A percentile compares a stretch with the other conserved stretches of the same genome.
These are phyloP conservation scores for Phytopythium delawarense DNA, from an alignment of 352 stramenopile species.

Conservation along the genomic window DNA sequence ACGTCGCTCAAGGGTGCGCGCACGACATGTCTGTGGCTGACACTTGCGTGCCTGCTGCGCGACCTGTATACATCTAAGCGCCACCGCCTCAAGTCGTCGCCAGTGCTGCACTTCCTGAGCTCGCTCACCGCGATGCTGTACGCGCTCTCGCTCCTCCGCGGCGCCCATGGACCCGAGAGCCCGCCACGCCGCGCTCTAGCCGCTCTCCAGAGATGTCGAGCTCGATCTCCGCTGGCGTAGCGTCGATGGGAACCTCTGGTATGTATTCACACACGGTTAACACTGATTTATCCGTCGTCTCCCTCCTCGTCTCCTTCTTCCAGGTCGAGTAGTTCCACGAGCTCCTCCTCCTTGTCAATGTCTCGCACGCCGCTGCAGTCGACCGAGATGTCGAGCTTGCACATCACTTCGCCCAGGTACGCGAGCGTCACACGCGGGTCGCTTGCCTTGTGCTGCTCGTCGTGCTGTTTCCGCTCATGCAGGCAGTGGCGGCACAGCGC, in stretches of 20 bases:
- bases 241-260: neutral
- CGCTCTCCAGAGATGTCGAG: neutral
- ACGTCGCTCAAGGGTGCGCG: neutral
- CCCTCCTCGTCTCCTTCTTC: slow-evolving; percentile 18
- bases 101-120: slow-evolving; percentile 19
- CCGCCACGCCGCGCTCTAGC: neutral
- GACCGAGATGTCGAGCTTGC: slow-evolving; percentile 49
- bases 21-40: slow-evolving; percentile 25
- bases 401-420: slow-evolving; percentile 43
- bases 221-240: neutral
- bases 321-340: slow-evolving; percentile 30
- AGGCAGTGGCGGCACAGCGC: slow-evolving; percentile 73
- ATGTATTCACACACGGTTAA: neutral
- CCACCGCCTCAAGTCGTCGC: slow-evolving; percentile 30
- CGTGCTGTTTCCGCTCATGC: slow-evolving; percentile 67
- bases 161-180: neutral
- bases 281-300: slow-evolving; percentile 7
- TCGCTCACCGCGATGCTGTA: slow-evolving; percentile 25
- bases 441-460: slow-evolving; percentile 32
- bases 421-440: slow-evolving; percentile 34
- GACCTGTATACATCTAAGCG: slow-evolving; percentile 32
- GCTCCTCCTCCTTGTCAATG: slow-evolving; percentile 54
- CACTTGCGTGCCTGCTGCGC: slow-evolving; percentile 26
- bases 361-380: slow-evolving; percentile 48
- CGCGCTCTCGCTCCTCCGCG: slow-evolving; percentile 13